Base-by-base conservation (phyloP, 2,329 filamentous ascomycete genomes). In the Cladobotryum protrusum region DNA sequence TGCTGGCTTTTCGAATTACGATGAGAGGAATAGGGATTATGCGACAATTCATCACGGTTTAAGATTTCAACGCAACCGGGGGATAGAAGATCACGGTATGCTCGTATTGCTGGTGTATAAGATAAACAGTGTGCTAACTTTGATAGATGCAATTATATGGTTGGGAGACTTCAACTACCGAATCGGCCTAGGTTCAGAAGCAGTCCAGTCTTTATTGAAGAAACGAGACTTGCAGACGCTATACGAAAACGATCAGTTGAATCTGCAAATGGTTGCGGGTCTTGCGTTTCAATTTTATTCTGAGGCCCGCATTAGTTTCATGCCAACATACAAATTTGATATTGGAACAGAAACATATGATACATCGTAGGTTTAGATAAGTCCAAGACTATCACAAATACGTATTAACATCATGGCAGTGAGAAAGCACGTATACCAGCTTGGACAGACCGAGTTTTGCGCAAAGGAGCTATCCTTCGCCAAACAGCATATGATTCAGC, bases 151-250 rank as follows among this genome's bases (percentile, higher is more conserved):
- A 18, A 85, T 97, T 34, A 85, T 96, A 47, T 99, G 93, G 92
- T 78, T 96, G 39, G 93, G 93, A 5, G 93, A 99, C 67, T 99
- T 99, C 74, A 99, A 99, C 64, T 99, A 99, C 68, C 86, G 93
- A 15, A 95, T 99, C 59, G 92, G 91, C 1, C 76, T 97, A 50
- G 79, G 78, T 41, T 83, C 89, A 56, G 89, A 96, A 36, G 83
- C 78, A 52, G 88, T 89, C 7, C 85, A 87, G 57, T 79, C 83
- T 32, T 72, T 95, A 9, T 82, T 96, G 48, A 79, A 85, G 59
- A 77, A 79, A 48, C 75, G 80, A 20, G 86, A 96, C 61, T 74
- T 95, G 11, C 87, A 86, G 49, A 84, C 78, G 15, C 71, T 97
- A 45, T 95, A 96, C 63, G 87, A 93, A 54, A 95, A 96, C 60